phyloP scores from a whole-genome alignment of 2,329 filamentous ascomycete species.

The Xylaria sp. region DNA sequence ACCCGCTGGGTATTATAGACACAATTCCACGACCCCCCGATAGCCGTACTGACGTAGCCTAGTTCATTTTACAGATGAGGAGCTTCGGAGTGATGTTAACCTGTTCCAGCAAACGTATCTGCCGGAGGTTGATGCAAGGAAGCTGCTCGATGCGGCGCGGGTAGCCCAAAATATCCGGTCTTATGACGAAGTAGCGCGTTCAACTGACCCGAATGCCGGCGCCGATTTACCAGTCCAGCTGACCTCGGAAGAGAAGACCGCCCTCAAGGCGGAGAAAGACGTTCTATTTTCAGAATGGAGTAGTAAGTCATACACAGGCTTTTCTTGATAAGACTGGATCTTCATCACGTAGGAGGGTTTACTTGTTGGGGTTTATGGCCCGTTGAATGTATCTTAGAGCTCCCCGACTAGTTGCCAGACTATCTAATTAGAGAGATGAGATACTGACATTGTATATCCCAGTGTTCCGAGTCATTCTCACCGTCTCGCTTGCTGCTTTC shows the following conservation, averaged over 20 bases:
- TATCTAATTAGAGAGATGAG: too few species aligned
- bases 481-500: constrained; percentile 48
- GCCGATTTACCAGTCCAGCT: constrained; percentile 38
- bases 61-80: constrained; percentile 44
- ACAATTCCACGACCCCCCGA: background rate
- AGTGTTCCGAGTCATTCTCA: constrained; percentile 44
- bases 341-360: too few species aligned
- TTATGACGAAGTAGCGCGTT: constrained; percentile 43
- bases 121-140: constrained; percentile 32
- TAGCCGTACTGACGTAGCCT: constrained; percentile 3
- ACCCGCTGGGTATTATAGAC: constrained; percentile 35
- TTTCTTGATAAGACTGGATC: too few species aligned
- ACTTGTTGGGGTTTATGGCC: too few species aligned
- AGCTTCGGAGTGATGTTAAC: constrained; percentile 41
- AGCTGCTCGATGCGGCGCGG: constrained; percentile 42
- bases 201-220: constrained; percentile 24
- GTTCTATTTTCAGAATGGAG: constrained; percentile 43
- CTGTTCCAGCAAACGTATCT: constrained; percentile 37
- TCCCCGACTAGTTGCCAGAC: too few species aligned
- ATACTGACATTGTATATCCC: too few species aligned
- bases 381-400: too few species aligned
- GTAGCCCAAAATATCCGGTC: constrained; percentile 45
- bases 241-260: constrained; percentile 40
- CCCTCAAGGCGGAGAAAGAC: constrained; percentile 43
- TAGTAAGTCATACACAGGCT: constrained; percentile 16